These are phyloP conservation scores for Amaranthus cruentus DNA, from an alignment of 148 eudicot species.

Conservation along the genomic window DNA sequence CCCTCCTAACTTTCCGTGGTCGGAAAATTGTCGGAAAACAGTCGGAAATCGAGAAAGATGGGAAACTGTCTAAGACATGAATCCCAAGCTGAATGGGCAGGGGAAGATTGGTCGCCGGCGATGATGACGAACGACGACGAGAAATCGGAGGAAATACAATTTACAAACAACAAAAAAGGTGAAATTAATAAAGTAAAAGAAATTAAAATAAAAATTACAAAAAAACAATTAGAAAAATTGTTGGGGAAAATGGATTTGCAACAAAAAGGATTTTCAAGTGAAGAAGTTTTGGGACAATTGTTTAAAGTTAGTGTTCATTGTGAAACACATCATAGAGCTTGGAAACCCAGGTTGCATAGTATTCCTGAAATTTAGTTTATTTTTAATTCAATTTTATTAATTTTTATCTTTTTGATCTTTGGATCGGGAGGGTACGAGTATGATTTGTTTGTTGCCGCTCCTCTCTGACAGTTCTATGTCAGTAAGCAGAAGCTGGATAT, in stretches of 20 bases:
- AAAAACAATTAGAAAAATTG: conserved; percentile 39
- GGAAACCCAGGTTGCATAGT: conserved; percentile 56
- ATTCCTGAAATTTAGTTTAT: conserved; percentile 39
- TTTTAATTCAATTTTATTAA: no score
- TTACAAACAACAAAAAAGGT: neutral
- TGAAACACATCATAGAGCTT: conserved; percentile 34
- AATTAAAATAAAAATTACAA: conserved; percentile 41
- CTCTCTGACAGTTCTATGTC: no score
- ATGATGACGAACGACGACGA: neutral
- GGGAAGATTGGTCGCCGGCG: conserved; percentile 27
- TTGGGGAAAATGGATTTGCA: conserved; percentile 14
- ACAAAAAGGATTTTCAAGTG: conserved; percentile 23
- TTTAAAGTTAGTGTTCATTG: conserved; percentile 30
- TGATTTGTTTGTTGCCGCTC: no score
- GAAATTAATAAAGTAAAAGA: conserved; percentile 9
- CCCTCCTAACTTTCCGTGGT: no score
- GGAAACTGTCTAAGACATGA: conserved; percentile 31
- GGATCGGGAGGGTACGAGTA: no score
- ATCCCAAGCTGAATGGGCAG: conserved; percentile 26
- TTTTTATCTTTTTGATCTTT: no score
- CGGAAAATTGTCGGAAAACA: neutral
- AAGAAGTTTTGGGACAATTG: conserved; percentile 37
- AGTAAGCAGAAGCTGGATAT: no score
- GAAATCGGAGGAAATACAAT: conserved; percentile 1
- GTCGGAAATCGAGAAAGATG: conserved; percentile 6